Evolutionary conservation across 495 filamentous ascomycete species (phyloP).

Genomic region (Aspergillus nanangensis): DNA sequence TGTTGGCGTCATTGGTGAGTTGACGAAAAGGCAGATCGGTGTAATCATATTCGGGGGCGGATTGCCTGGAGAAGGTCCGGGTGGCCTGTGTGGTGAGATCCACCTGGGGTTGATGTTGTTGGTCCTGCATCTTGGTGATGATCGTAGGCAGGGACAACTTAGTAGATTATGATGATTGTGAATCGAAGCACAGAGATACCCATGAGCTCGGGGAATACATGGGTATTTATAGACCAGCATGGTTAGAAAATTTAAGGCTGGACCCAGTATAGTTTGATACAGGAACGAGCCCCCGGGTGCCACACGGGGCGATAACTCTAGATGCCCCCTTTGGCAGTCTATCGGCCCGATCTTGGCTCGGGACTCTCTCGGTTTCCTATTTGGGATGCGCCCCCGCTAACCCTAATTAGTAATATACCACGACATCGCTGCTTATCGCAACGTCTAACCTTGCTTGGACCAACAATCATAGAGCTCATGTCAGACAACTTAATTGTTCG

Average conservation of each 20-base stretch:
- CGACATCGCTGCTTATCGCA: conserved; percentile 14
- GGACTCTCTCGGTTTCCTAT: conserved; percentile 14
- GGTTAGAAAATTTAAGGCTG: not conserved
- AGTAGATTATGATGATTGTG: too few relatives aligned
- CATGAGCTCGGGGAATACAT: not conserved
- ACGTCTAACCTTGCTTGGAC: not conserved
- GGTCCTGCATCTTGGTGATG: conserved; percentile 19
- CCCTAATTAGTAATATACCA: conserved; percentile 24
- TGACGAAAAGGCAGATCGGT: conserved; percentile 59
- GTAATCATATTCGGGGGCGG: conserved; percentile 21
- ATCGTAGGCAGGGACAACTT: not conserved
- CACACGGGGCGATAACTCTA: too few relatives aligned
- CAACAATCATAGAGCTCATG: not conserved
- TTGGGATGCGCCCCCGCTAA: conserved; percentile 15
- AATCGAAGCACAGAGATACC: too few relatives aligned
- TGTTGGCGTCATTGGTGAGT: conserved; percentile 51
- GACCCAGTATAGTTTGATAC: not conserved
- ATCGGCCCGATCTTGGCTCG: conserved; percentile 12
- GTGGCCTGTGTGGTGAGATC: conserved; percentile 11
- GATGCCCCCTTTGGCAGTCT: conserved; percentile 1
- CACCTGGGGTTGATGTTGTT: conserved; percentile 3
- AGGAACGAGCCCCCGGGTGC: too few relatives aligned
- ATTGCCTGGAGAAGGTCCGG: conserved; percentile 23
- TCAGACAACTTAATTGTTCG: too few relatives aligned
- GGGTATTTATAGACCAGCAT: conserved; percentile 13